Base-by-base conservation (phyloP, 2,329 filamentous ascomycete genomes). In the Fusarium sp. region DNA sequence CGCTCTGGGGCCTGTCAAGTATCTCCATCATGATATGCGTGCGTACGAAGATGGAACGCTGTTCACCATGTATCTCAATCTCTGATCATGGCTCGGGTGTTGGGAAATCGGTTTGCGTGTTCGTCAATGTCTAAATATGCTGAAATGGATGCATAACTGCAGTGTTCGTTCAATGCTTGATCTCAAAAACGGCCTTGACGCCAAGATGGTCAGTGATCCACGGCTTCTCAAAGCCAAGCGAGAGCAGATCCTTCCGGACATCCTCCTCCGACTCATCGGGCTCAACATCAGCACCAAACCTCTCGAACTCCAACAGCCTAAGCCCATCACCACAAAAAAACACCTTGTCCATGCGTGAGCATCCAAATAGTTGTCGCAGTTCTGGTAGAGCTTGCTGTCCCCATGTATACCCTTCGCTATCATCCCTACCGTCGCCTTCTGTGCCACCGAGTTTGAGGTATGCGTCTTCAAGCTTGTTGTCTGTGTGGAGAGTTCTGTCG, bases 341-440 rank as follows among this genome's bases (percentile, higher is more conserved):
- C 15, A 89, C 81, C 78, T 90, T 80, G 62, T 90, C 89, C 87
- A 89, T 88, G 11, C 89, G 81, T 39, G 81, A 84, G 61, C 83
- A 85, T 0, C 87, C 87, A 78, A 86, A 89, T 63, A 75, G 80
- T 44, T 85, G 78, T 30, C 84, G 81, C 59, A 84, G 72, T 52
- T 68, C 77, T 5, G 81, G 80, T 6, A 83, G 75, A 6, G 83
- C 84, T 80, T 90, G 88, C 70, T 89, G 85, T 1, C 89, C 89
- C 89, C 89, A 90, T 0, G 89, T 90, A 73, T 85, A 88, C 1
- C 87, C 88, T 15, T 84, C 82, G 6, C 26, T 39, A 14, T 45
- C 56, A 1, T 68, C 55, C n/a, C n/a, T 52, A 2, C 66, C 66
- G 1, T 86, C 84, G n/a, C 85, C 85, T 66, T 89, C 88, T 42